These are phyloP conservation scores for Podaxis carcinomalis DNA, from an alignment of 768 basidiomycete species.

Conservation along the genomic window DNA sequence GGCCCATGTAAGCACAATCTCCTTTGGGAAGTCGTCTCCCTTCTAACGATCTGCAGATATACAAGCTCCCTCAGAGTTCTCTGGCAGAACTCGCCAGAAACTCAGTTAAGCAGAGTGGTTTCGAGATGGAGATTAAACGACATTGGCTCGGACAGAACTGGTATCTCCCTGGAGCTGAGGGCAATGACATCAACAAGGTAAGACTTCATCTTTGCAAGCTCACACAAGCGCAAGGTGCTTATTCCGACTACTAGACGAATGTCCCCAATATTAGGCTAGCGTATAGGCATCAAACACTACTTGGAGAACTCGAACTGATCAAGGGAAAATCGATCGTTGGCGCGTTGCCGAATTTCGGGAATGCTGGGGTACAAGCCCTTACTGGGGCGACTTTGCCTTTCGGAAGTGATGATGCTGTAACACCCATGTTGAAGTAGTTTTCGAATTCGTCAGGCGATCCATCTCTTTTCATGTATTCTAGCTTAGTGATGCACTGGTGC, in stretches of 20 bases:
- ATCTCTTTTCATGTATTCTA: background rate
- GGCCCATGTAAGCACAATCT: conserved; percentile 65
- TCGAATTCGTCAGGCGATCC: background rate
- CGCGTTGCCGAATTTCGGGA: conserved; percentile 1
- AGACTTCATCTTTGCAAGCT: conserved; percentile 9
- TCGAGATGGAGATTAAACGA: conserved; percentile 97
- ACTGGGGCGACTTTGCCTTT: background rate
- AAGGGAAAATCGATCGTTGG: conserved; percentile 3
- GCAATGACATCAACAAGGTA: conserved; percentile 96
- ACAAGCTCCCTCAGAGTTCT: conserved; percentile 92
- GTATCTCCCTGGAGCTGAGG: conserved; percentile 89
- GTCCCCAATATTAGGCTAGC: conserved; percentile 88
- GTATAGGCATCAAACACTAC: conserved; percentile 87
- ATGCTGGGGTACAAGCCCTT: background rate
- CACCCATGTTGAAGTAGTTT: background rate
- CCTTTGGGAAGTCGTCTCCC: background rate
- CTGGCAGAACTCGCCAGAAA: conserved; percentile 98
- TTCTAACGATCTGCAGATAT: conserved; percentile 56
- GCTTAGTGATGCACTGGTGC: background rate
- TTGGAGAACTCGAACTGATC: conserved; percentile 81
- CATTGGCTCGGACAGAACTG: conserved; percentile 93
- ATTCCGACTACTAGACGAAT: conserved; percentile 65
- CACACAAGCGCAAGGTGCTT: background rate
- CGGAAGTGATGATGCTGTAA: background rate
- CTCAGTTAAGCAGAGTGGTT: conserved; percentile 93